Base-by-base conservation (phyloP, 2,329 filamentous ascomycete species). In the Decorospora gaudefroyi region DNA sequence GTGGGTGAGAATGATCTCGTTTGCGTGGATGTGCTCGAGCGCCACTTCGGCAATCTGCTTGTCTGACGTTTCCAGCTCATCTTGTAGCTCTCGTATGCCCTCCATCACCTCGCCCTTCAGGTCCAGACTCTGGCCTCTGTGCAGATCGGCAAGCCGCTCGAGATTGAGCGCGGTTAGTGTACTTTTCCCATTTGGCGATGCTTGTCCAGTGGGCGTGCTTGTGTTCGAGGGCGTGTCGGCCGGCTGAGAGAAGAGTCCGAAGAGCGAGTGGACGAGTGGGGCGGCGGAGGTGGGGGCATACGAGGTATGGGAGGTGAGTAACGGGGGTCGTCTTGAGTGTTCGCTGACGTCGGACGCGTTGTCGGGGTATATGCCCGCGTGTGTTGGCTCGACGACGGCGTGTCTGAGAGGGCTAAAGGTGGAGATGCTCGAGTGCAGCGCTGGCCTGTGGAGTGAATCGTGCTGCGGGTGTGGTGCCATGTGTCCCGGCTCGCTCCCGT, bases 81-180 rank as follows among this genome's bases (percentile, higher is more conserved):
- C 93, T 70, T 95, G 88, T 48, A 99, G 90, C 69, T 99, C 93
- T 61, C 90, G 85, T 61, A 99, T 96, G 28, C 91, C 93, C 60
- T 93, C 88, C 55, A 96, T 85, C 17, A 97, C 87, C 71, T 97
- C 93, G 10, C 89, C 89, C 49, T 90, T 87, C 46, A 97, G 77
- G 51, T 95, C 87, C 48, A 87, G 80, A 25, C 53, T 40, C 76
- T 58, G 51, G 34, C 55, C 62, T 46, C 53, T 61, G 54, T 69
- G 68, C 9, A 77, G 71, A 17, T 68, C 67, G 13, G 57, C 38
- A 58, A 72, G 53, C 64, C 75, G 61, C 42, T 70, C 65, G 12
- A 71, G 52, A 32, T 69, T 69, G 11, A 63, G 53, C 6, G 67
- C 53, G 18, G 67, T 65, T 25, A 69, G 53, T 21, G 65, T 58